Evolutionary conservation across 2,329 filamentous ascomycete genomes (phyloP).

Genomic region (Lachnellula hyalina): DNA sequence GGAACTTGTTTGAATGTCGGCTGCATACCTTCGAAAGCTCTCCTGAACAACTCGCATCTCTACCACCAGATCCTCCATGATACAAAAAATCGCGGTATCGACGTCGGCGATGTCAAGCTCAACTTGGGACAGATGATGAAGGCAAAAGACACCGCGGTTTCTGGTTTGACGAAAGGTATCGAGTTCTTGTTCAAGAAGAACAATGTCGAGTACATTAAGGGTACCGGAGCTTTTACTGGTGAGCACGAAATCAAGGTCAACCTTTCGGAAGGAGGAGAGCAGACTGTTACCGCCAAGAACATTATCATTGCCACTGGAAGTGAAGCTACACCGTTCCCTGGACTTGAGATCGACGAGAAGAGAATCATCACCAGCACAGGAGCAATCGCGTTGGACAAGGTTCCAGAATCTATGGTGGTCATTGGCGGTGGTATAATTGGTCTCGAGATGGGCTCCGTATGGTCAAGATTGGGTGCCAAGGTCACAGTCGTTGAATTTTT

Average conservation of each 20-base stretch:
- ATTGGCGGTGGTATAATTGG: slow-evolving; percentile 99
- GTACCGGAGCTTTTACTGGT: slow-evolving; percentile 78
- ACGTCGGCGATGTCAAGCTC: slow-evolving; percentile 94
- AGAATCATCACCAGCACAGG: slow-evolving; percentile 95
- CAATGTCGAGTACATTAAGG: slow-evolving; percentile 96
- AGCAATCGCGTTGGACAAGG: slow-evolving; percentile 80
- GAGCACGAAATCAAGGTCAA: slow-evolving; percentile 90
- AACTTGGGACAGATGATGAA: slow-evolving; percentile 97
- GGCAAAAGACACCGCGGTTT: slow-evolving; percentile 90
- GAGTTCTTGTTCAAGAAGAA: slow-evolving; percentile 99
- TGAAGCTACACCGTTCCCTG: slow-evolving; percentile 94
- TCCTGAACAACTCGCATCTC: slow-evolving; percentile 98
- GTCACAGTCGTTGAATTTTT: slow-evolving; percentile 98
- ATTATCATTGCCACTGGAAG: slow-evolving; percentile 96
- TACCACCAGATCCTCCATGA: slow-evolving; percentile 98
- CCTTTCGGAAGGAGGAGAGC: slow-evolving; percentile 87
- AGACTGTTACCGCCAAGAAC: slow-evolving; percentile 85
- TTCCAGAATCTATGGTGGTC: slow-evolving; percentile 94
- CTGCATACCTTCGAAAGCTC: slow-evolving; percentile 98
- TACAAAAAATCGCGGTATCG: slow-evolving; percentile 94
- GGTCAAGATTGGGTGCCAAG: slow-evolving; percentile 88
- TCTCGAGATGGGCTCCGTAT: slow-evolving; percentile 96
- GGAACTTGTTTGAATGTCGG: slow-evolving; percentile 98
- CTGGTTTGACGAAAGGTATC: slow-evolving; percentile 88
- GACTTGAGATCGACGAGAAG: slow-evolving; percentile 94